Evolutionary conservation across 2,329 filamentous ascomycete genomes (phyloP).

Genomic region (Metarhizium rileyi): DNA sequence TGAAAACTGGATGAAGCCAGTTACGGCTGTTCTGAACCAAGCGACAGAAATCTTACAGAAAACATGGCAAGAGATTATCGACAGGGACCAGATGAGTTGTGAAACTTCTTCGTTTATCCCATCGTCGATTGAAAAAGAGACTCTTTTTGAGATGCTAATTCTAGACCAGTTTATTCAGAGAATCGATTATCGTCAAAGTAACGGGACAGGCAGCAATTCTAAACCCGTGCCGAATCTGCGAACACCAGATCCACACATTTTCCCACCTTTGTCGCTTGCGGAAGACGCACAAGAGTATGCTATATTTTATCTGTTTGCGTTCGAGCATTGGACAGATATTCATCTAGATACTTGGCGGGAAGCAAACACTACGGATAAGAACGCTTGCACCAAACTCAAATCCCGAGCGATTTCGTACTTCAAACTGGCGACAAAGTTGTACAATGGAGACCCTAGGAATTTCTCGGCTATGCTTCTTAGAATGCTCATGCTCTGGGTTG

Average conservation of each 20-base stretch:
- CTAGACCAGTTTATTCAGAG: background rate
- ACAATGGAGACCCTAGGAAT: slow-evolving; percentile 31
- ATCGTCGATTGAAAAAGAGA: background rate
- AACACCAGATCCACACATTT: background rate
- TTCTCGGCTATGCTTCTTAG: slow-evolving; percentile 45
- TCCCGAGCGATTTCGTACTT: slow-evolving; percentile 26
- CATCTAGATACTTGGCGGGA: slow-evolving; percentile 28
- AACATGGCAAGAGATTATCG: background rate
- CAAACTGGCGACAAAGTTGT: slow-evolving; percentile 16
- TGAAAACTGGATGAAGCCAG: slow-evolving; percentile 7
- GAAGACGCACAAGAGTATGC: background rate
- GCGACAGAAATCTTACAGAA: background rate
- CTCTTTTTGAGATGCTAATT: background rate
- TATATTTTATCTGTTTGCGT: slow-evolving; percentile 19
- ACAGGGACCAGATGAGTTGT: background rate
- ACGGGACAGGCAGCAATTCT: background rate
- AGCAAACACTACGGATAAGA: slow-evolving; percentile 7
- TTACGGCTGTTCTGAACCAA: background rate
- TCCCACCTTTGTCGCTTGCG: no score
- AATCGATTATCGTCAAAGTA: background rate
- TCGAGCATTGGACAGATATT: slow-evolving; percentile 40
- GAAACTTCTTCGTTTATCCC: background rate
- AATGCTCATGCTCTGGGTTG: slow-evolving; percentile 47
- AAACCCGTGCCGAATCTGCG: background rate
- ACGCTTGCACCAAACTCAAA: slow-evolving; percentile 19